Conservation (phyloP, 139 green algal species). For the Chlamydomonas asymmetrica region DNA sequence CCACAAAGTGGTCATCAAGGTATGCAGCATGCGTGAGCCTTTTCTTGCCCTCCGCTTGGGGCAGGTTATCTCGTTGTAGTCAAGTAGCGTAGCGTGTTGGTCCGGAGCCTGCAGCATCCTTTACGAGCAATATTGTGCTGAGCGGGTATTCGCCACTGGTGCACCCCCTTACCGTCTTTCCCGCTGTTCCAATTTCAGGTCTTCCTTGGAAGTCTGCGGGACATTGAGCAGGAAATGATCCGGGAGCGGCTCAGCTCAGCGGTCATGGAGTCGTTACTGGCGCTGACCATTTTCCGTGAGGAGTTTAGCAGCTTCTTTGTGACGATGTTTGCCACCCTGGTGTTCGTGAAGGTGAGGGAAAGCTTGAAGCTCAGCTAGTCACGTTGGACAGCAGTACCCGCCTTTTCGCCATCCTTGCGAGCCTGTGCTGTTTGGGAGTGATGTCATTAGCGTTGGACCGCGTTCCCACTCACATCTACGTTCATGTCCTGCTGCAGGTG, state of each 20-base stretch:
- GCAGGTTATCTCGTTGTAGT: no score
- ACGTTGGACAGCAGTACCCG: no score
- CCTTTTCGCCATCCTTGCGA: no score
- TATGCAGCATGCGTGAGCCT: no score
- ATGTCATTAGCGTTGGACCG: neutral
- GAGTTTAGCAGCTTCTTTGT: conserved; percentile 84
- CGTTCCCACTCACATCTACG: no score
- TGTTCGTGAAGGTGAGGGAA: conserved; percentile 88
- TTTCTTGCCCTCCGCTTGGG: no score
- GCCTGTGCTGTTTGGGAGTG: no score
- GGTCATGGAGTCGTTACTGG: conserved; percentile 96
- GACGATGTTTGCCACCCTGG: conserved; percentile 88
- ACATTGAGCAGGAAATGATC: conserved; percentile 93
- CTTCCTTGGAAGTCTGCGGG: conserved; percentile 91
- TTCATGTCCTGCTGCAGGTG: conserved; percentile 15
- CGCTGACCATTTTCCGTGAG: conserved; percentile 97
- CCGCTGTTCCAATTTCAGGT: conserved; percentile 65
- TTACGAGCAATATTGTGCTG: no score
- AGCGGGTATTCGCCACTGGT: no score
- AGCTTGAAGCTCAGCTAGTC: neutral
- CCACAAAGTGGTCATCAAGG: conserved; percentile 78
- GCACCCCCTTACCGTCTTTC: no score
- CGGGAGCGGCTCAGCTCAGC: conserved; percentile 80
- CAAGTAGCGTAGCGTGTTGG: no score
- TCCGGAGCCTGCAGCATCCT: neutral